Base-by-base conservation (phyloP, 2,329 filamentous ascomycete species). In the Corynespora cassiicola region DNA sequence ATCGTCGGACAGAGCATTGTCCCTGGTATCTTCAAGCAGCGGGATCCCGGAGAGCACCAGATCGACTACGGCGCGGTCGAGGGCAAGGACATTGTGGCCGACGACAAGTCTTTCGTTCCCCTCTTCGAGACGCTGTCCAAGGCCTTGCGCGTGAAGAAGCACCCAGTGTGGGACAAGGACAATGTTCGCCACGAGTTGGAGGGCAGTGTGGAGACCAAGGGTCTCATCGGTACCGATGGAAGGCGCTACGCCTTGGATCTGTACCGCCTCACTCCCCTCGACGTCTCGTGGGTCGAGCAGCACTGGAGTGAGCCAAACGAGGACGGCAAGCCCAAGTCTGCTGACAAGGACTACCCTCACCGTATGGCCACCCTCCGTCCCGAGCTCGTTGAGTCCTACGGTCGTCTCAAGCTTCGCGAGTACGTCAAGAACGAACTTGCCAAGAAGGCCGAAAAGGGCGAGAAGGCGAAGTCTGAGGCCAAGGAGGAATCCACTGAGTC, bases 61-160 rank as follows among this genome's bases (percentile, higher is more conserved):
- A 97, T 99, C 56, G 94, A 99, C 68, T 99, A 99, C 63, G 94
- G 94, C 64, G 94, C 92, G 52, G 94, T 97, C 20, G 94, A 99
- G 66, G 94, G 95, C 52, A 96, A 95, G 72, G 94, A 99, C 53
- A 82, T 95, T 17, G 89, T 99, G 34, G 91, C 94, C 1, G 87
- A 89, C 9, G 90, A 97, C 61, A 86, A 95, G 63, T 84, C 85
- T 14, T 99, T 99, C 58, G 83, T 84, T 1, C 75, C 86, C 18
- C 80, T 89, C 7, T 99, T 99, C 59, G 84, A 89, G 63, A 90
- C 95, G 74, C 80, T 99, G 20, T 96, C 92, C 27, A 90, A 92
- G 71, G 83, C 90, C 3, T 80, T 97, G 59, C 88, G 87, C 54
- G 88, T 96, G 42, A 97, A 97, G 80, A 87, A 87, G 72, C 94